Conservation (phyloP, 2,329 filamentous ascomycete species). For the Grosmannia clavigera region DNA sequence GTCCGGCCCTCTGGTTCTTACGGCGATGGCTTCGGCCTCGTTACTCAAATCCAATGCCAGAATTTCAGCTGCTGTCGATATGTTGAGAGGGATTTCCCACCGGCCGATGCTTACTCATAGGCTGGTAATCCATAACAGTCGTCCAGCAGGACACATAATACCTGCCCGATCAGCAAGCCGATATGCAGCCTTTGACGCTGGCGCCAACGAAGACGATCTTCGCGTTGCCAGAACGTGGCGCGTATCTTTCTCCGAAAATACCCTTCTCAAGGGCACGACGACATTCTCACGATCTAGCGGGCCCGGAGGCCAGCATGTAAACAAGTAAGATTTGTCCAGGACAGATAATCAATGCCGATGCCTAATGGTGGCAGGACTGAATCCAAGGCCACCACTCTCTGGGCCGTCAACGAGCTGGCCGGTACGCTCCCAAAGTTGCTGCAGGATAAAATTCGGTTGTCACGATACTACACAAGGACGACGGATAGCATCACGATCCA, state of each 20-base stretch:
- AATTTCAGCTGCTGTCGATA: background rate
- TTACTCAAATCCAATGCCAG: background rate
- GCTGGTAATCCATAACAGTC: background rate
- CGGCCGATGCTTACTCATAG: background rate
- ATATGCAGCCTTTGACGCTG: conserved; percentile 36
- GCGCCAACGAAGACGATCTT: conserved; percentile 37
- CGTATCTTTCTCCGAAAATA: conserved; percentile 27
- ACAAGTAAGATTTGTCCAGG: conserved; percentile 32
- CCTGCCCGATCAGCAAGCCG: conserved; percentile 13
- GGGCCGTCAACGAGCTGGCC: conserved; percentile 34
- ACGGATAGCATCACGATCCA: conserved; percentile 42
- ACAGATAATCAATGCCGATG: background rate
- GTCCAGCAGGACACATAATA: background rate
- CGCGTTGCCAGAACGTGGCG: conserved; percentile 40
- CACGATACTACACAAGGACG: conserved; percentile 39
- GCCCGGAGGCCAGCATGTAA: conserved; percentile 49
- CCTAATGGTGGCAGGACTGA: conserved; percentile 34
- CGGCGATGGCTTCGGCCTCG: no score
- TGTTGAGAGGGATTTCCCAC: background rate
- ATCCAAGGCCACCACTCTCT: conserved; percentile 44
- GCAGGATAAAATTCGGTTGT: conserved; percentile 32
- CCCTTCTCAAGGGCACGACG: conserved; percentile 38
- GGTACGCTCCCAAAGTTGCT: conserved; percentile 33
- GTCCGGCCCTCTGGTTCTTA: no score
- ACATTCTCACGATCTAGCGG: conserved; percentile 47